These are phyloP conservation scores for Pleurotus djamor DNA, from an alignment of 768 basidiomycete species.

Conservation along the genomic window DNA sequence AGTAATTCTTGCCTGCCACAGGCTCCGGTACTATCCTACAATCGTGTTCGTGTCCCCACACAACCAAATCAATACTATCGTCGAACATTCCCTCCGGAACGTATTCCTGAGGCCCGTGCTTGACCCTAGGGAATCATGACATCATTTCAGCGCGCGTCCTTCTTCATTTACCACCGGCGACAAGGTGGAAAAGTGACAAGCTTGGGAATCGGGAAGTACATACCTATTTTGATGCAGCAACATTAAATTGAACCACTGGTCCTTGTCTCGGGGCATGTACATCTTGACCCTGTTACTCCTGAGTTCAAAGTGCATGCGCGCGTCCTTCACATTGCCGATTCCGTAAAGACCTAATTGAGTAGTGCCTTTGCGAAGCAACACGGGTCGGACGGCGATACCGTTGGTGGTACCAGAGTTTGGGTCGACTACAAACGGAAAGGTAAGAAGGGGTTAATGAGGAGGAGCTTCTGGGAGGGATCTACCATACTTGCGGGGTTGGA, in stretches of 20 bases:
- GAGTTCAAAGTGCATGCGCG: conserved; percentile 95
- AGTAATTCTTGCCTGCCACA: conserved; percentile 90
- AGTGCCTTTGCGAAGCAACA: conserved; percentile 86
- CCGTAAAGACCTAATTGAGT: conserved; percentile 92
- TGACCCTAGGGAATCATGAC: conserved; percentile 54
- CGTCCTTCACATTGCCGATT: conserved; percentile 95
- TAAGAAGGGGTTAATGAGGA: neutral
- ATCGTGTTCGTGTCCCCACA: conserved; percentile 99
- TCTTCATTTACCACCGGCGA: neutral
- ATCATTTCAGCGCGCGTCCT: neutral
- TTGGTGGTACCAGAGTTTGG: conserved; percentile 52
- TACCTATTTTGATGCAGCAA: conserved; percentile 96
- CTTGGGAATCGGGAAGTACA: conserved; percentile 14
- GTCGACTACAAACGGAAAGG: conserved; percentile 28
- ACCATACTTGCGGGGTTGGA: neutral
- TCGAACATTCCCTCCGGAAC: conserved; percentile 98
- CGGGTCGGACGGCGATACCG: conserved; percentile 85
- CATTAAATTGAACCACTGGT: conserved; percentile 94
- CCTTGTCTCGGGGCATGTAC: conserved; percentile 92
- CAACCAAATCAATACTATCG: conserved; percentile 87
- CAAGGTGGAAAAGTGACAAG: neutral
- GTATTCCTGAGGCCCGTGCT: conserved; percentile 91
- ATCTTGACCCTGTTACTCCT: conserved; percentile 92
- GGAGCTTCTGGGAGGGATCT: neutral
- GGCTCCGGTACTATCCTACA: conserved; percentile 89